Percentiles rank a stretch among this genome's conserved stretches.
Conservation (phyloP, 805 yeast genomes). For the Kluyveromyces dobzhanskii region DNA sequence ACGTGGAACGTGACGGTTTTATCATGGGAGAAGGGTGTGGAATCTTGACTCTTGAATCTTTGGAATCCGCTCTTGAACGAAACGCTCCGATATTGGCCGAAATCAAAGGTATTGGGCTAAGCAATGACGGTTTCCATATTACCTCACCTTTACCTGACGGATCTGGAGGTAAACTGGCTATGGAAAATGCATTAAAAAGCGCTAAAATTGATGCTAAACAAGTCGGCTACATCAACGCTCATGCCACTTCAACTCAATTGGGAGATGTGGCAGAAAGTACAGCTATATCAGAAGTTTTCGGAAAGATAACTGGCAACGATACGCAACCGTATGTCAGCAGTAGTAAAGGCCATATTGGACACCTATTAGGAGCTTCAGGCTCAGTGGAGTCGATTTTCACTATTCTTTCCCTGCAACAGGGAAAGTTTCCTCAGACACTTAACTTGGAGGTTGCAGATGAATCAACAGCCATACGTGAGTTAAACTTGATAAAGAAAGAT, state of each 20-base stretch:
- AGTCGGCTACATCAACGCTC: conserved; percentile 84
- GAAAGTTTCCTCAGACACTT: conserved; percentile 68
- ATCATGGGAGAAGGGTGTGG: conserved; percentile 94
- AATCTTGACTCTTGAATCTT: conserved; percentile 62
- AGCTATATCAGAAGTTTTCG: conserved; percentile 56
- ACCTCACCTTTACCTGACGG: conserved; percentile 86
- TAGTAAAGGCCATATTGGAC: conserved; percentile 90
- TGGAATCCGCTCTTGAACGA: conserved; percentile 64
- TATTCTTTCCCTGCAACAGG: conserved; percentile 49
- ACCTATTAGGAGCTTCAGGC: conserved; percentile 92
- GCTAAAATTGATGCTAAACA: conserved; percentile 40
- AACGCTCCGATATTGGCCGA: conserved; percentile 71
- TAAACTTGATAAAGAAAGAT: conserved; percentile 50
- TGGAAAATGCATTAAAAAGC: conserved; percentile 60
- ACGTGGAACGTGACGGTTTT: conserved; percentile 68
- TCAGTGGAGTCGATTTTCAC: conserved; percentile 85
- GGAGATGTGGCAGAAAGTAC: conserved; percentile 85
- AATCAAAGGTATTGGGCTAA: conserved; percentile 77
- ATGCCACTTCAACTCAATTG: conserved; percentile 85
- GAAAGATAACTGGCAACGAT: neutral
- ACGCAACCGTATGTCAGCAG: conserved; percentile 51
- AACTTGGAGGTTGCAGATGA: conserved; percentile 49
- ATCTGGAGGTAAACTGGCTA: conserved; percentile 75
- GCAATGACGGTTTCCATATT: conserved; percentile 88
- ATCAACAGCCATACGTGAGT: conserved; percentile 29